These are phyloP conservation scores for Trichoderma virens DNA, from an alignment of 495 filamentous ascomycete species.

Conservation along the genomic window DNA sequence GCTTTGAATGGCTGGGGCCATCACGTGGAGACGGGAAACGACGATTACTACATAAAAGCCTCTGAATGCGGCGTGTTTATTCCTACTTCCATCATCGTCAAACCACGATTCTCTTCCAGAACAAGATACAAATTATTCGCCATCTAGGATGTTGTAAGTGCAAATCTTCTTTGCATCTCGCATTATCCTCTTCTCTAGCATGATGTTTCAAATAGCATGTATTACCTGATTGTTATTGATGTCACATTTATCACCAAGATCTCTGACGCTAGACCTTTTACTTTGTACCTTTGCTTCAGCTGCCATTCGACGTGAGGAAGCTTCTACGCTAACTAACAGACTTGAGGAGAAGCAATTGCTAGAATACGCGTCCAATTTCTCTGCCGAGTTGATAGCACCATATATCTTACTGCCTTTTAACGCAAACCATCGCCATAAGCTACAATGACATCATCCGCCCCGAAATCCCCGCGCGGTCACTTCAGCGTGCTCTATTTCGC, in stretches of 20 bases:
- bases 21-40: not conserved
- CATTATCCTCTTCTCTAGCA: conserved; percentile 18
- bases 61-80: not conserved
- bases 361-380: not conserved
- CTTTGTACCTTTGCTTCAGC: conserved; percentile 9
- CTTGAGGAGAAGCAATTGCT: not conserved
- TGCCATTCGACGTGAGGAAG: not conserved
- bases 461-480: conserved; percentile 42
- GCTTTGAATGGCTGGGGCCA: not conserved
- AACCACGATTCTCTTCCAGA: conserved; percentile 10
- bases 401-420: not conserved
- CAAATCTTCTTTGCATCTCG: conserved; percentile 7
- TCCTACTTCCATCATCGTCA: conserved; percentile 12
- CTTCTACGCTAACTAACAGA: conserved; percentile 17
- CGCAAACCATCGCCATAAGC: not conserved
- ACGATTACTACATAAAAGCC: not conserved
- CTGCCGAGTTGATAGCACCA: not conserved
- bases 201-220: conserved; percentile 55
- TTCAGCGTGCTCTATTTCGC: conserved; percentile 90
- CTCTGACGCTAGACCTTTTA: conserved; percentile 40
- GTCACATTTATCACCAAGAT: conserved; percentile 52
- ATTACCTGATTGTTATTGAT: conserved; percentile 54
- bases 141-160: conserved; percentile 14
- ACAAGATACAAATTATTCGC: conserved; percentile 3
- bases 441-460: conserved; percentile 22